Base-by-base conservation (phyloP, 441 rosid genomes). In the Manihot esculenta region DNA sequence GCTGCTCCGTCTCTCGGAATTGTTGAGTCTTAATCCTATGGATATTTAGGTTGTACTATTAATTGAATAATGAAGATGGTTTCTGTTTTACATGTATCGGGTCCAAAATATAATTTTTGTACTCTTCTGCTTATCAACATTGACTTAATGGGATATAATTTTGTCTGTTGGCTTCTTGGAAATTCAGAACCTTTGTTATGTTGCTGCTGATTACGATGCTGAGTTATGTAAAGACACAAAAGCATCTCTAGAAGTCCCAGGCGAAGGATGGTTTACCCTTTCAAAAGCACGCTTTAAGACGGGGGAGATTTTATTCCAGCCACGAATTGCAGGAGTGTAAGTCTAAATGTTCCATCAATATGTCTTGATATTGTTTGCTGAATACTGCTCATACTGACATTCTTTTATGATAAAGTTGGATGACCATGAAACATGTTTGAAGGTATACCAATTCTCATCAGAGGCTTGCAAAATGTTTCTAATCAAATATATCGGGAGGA, bases 241-340 rank as follows among this genome's bases (percentile, higher is more conserved):
- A 80, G 94, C 93, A 71, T 88, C 97, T 68, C 51, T 70, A 69
- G 87, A 88, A 79, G 78, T 90, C 65, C 62, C 82, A n/a, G 92
- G 92, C 68, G 94, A 91, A 82, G 96, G 96, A 60, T 74, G 69
- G 83, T 88, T 87, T 79, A 94, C 89, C 42, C 93, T 94, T 27
- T 85, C 95, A 45, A 80, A 80, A 58, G 99, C 88, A 81, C 90
- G 99, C 64, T 94, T 89, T 79, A 89, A 90, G 79, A 90, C 97
- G 3, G 99, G 97, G 78, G 97, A 94, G 71, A 81, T 94, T 77
- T 74, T 94, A 77, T 94, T 94, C 78, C 95, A 88, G 76, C 99
- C 97, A 45, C 84, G 85, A 69, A 78, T 91, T 65, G 93, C 91
- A 30, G 91, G 95, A 84, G 82, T 90, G 99, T 88, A 84, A 88